Evolutionary conservation across 768 basidiomycete species (phyloP), one percentile per base, ranked within the genome.

Genomic region (Hemileccinum rubropunctum): DNA sequence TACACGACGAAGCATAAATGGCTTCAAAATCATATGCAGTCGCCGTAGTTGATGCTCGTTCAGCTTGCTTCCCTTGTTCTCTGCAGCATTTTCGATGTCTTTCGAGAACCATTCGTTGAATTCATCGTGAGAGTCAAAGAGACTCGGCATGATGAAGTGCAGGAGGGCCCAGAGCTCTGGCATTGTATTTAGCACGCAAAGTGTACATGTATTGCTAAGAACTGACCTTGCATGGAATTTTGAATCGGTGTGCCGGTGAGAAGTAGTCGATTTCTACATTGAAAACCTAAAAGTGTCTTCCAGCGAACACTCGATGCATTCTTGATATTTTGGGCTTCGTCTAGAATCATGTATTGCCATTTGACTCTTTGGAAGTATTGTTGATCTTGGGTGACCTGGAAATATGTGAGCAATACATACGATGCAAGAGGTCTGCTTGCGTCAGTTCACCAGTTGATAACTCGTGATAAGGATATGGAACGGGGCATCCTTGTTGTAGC

Each of bases 81-180:
- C 94, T 4, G 82, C 83, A 15, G 91, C 92, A 63, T 90, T 95
- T 73, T 99, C 97, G 47, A 98, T 98, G 62, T 98, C 97, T 70
- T 98, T 97, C 11, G 95, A 97, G 68, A 99, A 99, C 97, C 97
- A 99, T 68, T 98, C 95, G 65, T 89, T 93, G 76, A 99, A 99
- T 71, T 99, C 97, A 63, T 98, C 95, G 62, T 98, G 95, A 13
- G 95, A 98, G 68, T 98, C 97, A 69, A 99, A 99, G 47, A 99
- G 75, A 65, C 91, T 95, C 3, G 97, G 97, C 97, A 99, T 99
- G 73, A 99, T 98, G 75, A 99, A 99, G 67, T 99, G 97, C 37
- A 99, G 76, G 51, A 99, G 76, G 1, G 97, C 97, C 97, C 97
- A 99, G 15, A 99, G 76, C 70, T 99, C 97, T 95, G 61, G 15